Percentiles rank a stretch among this genome's conserved stretches.
These are phyloP conservation scores for Lathyrus aphaca DNA, from an alignment of 306 rosid species.

Conservation along the genomic window DNA sequence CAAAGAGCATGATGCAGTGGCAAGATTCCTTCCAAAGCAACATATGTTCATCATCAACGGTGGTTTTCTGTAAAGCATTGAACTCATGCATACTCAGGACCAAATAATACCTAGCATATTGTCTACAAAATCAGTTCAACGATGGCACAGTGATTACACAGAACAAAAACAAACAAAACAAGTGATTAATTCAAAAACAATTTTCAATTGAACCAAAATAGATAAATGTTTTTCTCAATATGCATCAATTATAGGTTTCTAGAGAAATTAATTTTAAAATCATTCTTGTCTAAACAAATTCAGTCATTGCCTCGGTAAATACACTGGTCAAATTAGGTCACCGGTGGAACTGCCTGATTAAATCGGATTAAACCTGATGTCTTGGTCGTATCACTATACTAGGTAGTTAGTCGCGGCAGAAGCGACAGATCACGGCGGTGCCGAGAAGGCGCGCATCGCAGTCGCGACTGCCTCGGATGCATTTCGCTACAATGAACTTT, in stretches of 20 bases:
- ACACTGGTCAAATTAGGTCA: neutral
- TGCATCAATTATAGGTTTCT: neutral
- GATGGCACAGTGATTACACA: slow-evolving; percentile 1
- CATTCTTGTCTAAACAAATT: neutral
- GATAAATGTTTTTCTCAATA: slow-evolving; percentile 25
- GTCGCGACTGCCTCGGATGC: too few species aligned
- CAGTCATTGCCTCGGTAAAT: neutral
- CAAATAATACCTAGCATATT: slow-evolving; percentile 24
- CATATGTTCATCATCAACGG: slow-evolving; percentile 48
- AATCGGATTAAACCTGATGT: too few species aligned
- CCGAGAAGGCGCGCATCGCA: too few species aligned
- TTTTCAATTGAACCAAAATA: slow-evolving; percentile 9
- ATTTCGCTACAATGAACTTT: neutral
- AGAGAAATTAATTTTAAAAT: neutral
- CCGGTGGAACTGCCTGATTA: neutral
- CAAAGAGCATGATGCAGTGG: slow-evolving; percentile 55
- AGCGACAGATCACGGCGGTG: neutral
- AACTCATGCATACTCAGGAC: slow-evolving; percentile 44
- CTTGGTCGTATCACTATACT: neutral
- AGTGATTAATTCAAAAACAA: neutral
- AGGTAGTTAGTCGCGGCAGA: neutral
- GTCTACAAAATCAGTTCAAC: slow-evolving; percentile 28
- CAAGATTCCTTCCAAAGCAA: slow-evolving; percentile 60
- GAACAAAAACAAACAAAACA: neutral
- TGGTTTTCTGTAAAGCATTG: slow-evolving; percentile 36